Evolutionary conservation across 768 basidiomycete species (phyloP).

Genomic region (Panus rudis): DNA sequence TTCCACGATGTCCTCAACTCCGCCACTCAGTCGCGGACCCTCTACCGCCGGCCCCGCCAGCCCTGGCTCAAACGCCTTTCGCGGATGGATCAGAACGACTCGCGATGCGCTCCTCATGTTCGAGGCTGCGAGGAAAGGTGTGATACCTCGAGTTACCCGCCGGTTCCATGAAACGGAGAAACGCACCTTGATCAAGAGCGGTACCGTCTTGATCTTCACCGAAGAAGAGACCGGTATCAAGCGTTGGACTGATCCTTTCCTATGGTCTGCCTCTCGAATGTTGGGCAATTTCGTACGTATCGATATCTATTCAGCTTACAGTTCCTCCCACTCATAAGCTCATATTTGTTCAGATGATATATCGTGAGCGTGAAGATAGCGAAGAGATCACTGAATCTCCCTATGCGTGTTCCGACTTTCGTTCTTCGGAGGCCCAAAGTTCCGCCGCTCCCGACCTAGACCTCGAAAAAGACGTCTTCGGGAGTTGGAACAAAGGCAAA

Average conservation of each 20-base stretch:
- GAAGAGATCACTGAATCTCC: constrained; percentile 5
- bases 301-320: not conserved
- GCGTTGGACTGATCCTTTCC: constrained; percentile 16
- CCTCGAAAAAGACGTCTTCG: constrained; percentile 13
- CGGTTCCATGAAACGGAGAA: constrained; percentile 17
- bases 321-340: not conserved
- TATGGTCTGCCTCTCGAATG: constrained; percentile 15
- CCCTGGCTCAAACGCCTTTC: too few relatives aligned
- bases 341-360: constrained; percentile 9
- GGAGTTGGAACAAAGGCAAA: constrained; percentile 15
- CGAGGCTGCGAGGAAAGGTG: constrained; percentile 13
- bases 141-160: constrained; percentile 14
- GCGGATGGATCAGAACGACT: constrained; percentile 16
- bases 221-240: constrained; percentile 18
- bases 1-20: too few relatives aligned
- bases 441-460: constrained; percentile 4
- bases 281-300: constrained; percentile 15
- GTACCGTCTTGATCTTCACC: constrained; percentile 16
- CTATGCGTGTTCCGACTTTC: constrained; percentile 9
- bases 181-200: constrained; percentile 12
- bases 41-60: too few relatives aligned
- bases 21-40: too few relatives aligned
- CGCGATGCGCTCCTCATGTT: constrained; percentile 15
- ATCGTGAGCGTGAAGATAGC: constrained; percentile 14
- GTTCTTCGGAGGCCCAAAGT: not conserved